Evolutionary conservation across 2,329 filamentous ascomycete genomes (phyloP), one percentile per base, ranked within the genome.

Genomic region (Neopestalotiopsis rosae): DNA sequence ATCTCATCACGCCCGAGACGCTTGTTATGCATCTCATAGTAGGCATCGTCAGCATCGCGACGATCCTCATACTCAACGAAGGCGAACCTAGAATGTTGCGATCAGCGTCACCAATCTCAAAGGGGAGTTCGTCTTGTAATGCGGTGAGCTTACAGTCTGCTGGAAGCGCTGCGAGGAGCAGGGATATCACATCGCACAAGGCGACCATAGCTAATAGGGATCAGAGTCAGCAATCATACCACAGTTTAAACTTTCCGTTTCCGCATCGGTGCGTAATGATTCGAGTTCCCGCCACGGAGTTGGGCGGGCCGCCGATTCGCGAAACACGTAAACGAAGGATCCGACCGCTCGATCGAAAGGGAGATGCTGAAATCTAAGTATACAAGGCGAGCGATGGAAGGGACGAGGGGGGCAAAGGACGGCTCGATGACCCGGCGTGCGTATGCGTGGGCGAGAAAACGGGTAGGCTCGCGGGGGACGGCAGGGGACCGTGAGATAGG

Each of bases 21-120:
- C 90, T 98, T 98, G 87, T 98, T 98, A 81, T 99, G 96, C 96
- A 99, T 99, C 85, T 99, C 96, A 82, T 99, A 94, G 81, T 99
- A 99, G 62, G 96, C 96, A 85, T 99, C 96, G 82, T 99, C 96
- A 72, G 96, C 95, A 87, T 99, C 96, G 76, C 96, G 95, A 77
- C 95, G 94, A 82, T 95, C 97, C 86, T 99, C 96, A 82, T 99
- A 99, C 84, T 99, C 96, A 73, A 99, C 96, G 81, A 99, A 99
- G 49, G 96, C 96, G 81, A 99, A 99, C 75, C 96, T 91, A 32
- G 1, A 45, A 4, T 12, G 32, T 38, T 9, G 20, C 10, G 17
- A 32, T 63, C 12, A 38, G 7, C 32, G n/a, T 59, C 45, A 32
- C 5, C 20, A 28, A 5, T 24, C 69, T 74, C 67, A 74, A 73